Percentiles rank a stretch among this genome's conserved stretches.
Evolutionary conservation across 495 filamentous ascomycete genomes (phyloP).

Genomic region (Aspergillus wentii): DNA sequence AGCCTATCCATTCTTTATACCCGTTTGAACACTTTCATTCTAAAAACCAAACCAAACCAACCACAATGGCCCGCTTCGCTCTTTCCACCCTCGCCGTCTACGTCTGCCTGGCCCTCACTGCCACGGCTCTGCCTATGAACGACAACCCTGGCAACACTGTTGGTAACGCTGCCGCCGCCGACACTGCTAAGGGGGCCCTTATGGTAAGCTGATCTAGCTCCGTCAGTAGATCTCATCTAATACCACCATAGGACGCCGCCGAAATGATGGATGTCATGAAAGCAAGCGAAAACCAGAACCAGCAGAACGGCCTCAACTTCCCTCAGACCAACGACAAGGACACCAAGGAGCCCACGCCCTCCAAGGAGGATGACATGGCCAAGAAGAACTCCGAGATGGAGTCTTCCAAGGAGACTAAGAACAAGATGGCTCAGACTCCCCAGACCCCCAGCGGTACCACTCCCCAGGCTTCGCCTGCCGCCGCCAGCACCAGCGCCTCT

Average conservation of each 20-base stretch:
- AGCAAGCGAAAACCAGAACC: conserved; percentile 9
- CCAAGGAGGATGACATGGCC: too few relatives aligned
- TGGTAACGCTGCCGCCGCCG: neutral
- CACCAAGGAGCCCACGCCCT: too few relatives aligned
- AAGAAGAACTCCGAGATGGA: too few relatives aligned
- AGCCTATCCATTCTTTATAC: conserved; percentile 5
- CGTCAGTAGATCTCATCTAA: neutral
- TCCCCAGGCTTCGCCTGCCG: conserved; percentile 18
- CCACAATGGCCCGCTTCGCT: conserved; percentile 34
- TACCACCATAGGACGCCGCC: conserved; percentile 5
- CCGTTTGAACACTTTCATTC: neutral
- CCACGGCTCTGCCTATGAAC: conserved; percentile 27
- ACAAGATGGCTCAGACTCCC: too few relatives aligned
- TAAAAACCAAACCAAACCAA: conserved; percentile 4
- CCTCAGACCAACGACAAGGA: conserved; percentile 6
- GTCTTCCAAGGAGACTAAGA: too few relatives aligned
- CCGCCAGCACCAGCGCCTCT: conserved; percentile 9
- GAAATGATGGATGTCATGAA: conserved; percentile 18
- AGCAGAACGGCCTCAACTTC: conserved; percentile 3
- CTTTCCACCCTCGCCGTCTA: conserved; percentile 27
- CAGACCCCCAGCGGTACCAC: conserved; percentile 12
- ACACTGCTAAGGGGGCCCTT: too few relatives aligned
- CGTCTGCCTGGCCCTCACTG: conserved; percentile 25
- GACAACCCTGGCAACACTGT: neutral
- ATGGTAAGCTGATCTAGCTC: too few relatives aligned